Evolutionary conservation across 75 land plant species (phyloP).

Genomic region (Cryptomeria japonica): DNA sequence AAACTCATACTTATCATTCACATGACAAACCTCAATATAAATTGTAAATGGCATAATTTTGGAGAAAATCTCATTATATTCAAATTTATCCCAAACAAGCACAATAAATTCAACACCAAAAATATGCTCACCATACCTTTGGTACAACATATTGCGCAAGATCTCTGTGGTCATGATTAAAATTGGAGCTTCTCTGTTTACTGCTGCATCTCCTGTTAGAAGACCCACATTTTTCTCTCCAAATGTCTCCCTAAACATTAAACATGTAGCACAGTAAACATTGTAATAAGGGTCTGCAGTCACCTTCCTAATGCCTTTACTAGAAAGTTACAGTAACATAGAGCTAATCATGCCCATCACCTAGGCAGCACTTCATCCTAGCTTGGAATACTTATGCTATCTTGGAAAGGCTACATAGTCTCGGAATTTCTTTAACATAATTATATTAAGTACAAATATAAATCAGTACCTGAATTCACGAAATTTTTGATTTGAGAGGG

Average conservation of each 20-base stretch:
- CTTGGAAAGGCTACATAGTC: not conserved
- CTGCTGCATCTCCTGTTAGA: constrained; percentile 90
- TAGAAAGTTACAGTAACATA: not conserved
- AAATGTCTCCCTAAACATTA: constrained; percentile 64
- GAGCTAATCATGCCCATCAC: not conserved
- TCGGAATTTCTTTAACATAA: not conserved
- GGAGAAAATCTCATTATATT: not conserved
- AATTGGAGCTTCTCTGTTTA: constrained; percentile 89
- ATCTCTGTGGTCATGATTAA: constrained; percentile 99
- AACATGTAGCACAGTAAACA: not conserved
- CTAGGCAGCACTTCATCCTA: not conserved
- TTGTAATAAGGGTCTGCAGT: not conserved
- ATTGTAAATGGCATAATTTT: not conserved
- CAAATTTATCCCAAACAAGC: not conserved
- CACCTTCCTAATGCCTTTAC: not conserved
- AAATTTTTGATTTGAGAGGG: constrained; percentile 95
- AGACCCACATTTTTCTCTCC: constrained; percentile 91
- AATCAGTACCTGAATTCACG: constrained; percentile 78
- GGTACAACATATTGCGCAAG: constrained; percentile 93
- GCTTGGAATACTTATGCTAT: not conserved
- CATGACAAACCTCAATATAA: not conserved
- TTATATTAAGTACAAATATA: not conserved
- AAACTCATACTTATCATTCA: not conserved
- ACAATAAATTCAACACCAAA: not conserved
- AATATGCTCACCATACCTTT: constrained; percentile 49